Conservation (phyloP, 1,284 basidiomycete genomes). For the Afroboletus lepidellus region DNA sequence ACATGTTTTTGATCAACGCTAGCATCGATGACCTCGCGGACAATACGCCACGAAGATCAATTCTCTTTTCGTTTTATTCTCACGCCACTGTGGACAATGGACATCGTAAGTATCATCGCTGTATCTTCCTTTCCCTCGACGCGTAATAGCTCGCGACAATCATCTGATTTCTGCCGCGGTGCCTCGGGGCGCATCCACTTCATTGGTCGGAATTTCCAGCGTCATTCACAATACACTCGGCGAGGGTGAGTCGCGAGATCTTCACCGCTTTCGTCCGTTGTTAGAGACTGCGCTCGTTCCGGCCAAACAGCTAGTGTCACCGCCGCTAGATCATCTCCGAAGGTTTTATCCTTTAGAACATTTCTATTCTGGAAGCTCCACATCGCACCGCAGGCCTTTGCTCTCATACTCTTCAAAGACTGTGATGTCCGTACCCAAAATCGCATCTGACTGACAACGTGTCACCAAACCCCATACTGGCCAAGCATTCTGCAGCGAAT, state of each 20-base stretch:
- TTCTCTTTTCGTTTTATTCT: too few relatives aligned
- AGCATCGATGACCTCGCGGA: neutral
- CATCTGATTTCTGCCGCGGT: neutral
- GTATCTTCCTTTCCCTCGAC: neutral
- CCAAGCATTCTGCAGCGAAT: neutral
- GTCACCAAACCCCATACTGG: neutral
- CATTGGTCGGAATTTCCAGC: too few relatives aligned
- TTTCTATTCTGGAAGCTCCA: neutral
- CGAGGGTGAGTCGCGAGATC: too few relatives aligned
- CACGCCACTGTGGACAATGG: neutral
- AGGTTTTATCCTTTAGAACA: conserved; percentile 66
- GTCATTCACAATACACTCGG: too few relatives aligned
- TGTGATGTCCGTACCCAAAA: too few relatives aligned
- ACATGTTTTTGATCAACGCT: neutral
- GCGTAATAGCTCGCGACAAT: too few relatives aligned
- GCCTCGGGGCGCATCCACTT: too few relatives aligned
- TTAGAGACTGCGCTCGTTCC: too few relatives aligned
- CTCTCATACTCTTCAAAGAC: too few relatives aligned
- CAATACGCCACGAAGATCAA: neutral
- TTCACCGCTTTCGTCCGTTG: too few relatives aligned
- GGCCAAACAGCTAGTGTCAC: neutral
- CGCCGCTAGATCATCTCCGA: conserved; percentile 40
- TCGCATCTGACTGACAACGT: neutral
- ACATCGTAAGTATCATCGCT: too few relatives aligned
- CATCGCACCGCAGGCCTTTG: too few relatives aligned